phyloP scores from a whole-genome alignment of 1,284 basidiomycete genomes.

The Marasmius sp. region DNA sequence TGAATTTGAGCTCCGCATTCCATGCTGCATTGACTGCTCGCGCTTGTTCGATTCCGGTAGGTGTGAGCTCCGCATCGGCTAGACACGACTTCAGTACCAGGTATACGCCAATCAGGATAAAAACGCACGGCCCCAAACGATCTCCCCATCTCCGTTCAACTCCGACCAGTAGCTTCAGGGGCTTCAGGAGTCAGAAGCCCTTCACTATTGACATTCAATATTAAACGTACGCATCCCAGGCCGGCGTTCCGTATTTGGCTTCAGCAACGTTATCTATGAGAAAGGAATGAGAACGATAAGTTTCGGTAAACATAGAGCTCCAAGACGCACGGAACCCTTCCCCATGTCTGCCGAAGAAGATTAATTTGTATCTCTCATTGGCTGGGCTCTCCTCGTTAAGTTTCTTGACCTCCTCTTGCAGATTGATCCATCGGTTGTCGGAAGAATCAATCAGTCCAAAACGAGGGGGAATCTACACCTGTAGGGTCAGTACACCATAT shows the following conservation, averaged over 20 bases:
- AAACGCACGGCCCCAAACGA: constrained; percentile 79
- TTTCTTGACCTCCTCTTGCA: constrained; percentile 39
- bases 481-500: neutral
- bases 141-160: constrained; percentile 66
- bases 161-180: constrained; percentile 63
- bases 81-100: constrained; percentile 1
- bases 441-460: constrained; percentile 63
- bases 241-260: constrained; percentile 64
- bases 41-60: constrained; percentile 67
- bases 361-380: constrained; percentile 55
- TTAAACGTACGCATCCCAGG: constrained; percentile 55
- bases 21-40: constrained; percentile 53
- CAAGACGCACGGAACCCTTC: constrained; percentile 62
- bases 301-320: neutral
- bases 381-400: constrained; percentile 45
- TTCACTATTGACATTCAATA: neutral
- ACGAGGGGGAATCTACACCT: constrained; percentile 49
- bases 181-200: neutral
- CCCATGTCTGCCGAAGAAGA: constrained; percentile 71
- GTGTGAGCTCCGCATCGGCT: constrained; percentile 79
- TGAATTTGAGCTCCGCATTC: constrained; percentile 50
- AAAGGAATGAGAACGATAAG: constrained; percentile 1
- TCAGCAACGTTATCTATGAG: constrained; percentile 71
- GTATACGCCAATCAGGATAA: neutral
- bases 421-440: constrained; percentile 51